Conservation (phyloP, 768 basidiomycete genomes). For the Dictyophora rubrovolvata region DNA sequence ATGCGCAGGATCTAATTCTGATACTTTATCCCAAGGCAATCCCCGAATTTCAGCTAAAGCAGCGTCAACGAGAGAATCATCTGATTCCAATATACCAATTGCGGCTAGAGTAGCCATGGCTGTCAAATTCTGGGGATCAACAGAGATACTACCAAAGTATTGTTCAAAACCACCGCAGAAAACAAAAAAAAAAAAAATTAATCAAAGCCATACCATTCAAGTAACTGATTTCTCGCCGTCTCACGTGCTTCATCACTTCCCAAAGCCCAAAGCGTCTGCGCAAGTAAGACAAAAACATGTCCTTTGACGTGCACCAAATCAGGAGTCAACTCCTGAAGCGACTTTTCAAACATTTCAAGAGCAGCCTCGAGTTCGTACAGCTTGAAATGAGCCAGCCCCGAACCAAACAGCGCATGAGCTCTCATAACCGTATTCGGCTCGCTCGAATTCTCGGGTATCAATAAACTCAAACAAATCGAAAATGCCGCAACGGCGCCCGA, state of each 20-base stretch:
- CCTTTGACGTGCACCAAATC: constrained; percentile 39
- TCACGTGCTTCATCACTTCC: constrained; percentile 69
- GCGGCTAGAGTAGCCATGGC: constrained; percentile 79
- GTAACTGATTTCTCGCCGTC: constrained; percentile 62
- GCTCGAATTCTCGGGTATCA: constrained; percentile 39
- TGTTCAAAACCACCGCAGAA: constrained; percentile 3
- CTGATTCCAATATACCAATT: constrained; percentile 78
- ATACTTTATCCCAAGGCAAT: constrained; percentile 55
- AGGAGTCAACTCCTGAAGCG: constrained; percentile 39
- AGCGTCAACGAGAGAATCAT: constrained; percentile 75
- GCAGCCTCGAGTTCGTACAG: constrained; percentile 52
- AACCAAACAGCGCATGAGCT: constrained; percentile 57
- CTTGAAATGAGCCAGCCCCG: constrained; percentile 64
- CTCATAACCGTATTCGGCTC: constrained; percentile 33
- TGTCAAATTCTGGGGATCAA: constrained; percentile 66
- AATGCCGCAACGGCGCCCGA: constrained; percentile 57
- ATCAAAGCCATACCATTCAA: constrained; percentile 61
- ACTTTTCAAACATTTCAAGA: constrained; percentile 55
- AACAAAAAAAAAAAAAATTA: neutral
- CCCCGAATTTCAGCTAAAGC: constrained; percentile 72
- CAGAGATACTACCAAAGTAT: constrained; percentile 46
- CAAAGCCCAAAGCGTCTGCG: constrained; percentile 77
- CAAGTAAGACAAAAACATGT: constrained; percentile 68
- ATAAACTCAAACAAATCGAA: constrained; percentile 59
- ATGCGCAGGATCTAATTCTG: constrained; percentile 55